These are phyloP conservation scores for Sphaceloma murrayae DNA, from an alignment of 2,329 filamentous ascomycete species.

Conservation along the genomic window DNA sequence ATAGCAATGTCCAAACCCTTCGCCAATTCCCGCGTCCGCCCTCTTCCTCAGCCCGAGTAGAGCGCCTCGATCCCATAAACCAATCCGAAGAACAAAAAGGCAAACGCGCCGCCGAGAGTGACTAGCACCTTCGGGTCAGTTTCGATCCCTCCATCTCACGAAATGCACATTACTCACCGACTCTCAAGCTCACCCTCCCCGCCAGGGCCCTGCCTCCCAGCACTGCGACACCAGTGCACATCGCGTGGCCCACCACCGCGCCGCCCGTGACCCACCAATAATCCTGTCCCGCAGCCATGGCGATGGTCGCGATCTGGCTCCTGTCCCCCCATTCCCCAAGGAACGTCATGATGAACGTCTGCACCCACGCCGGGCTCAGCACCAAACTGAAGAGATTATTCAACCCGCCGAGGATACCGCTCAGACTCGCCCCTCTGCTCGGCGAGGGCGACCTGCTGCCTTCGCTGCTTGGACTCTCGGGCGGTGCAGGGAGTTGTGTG, in stretches of 20 bases:
- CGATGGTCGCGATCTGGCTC: constrained; percentile 95
- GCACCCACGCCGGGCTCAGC: constrained; percentile 92
- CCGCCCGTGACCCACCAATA: constrained; percentile 98
- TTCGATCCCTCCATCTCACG: neutral
- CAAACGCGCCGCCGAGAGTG: constrained; percentile 79
- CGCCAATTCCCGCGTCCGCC: too few species aligned
- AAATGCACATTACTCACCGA: constrained; percentile 58
- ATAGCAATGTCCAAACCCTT: neutral
- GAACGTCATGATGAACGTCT: constrained; percentile 99
- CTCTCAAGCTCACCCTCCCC: constrained; percentile 85
- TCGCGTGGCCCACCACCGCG: constrained; percentile 72
- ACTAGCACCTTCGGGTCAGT: constrained; percentile 50
- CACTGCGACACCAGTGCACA: constrained; percentile 86
- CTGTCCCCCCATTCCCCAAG: constrained; percentile 96
- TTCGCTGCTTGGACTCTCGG: constrained; percentile 20
- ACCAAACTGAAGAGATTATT: constrained; percentile 81
- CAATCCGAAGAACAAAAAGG: constrained; percentile 83
- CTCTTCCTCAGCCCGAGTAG: constrained; percentile 19
- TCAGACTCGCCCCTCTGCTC: constrained; percentile 24
- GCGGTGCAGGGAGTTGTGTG: constrained; percentile 18
- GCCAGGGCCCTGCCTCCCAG: constrained; percentile 87
- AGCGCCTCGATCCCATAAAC: constrained; percentile 71
- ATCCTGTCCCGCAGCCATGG: constrained; percentile 95
- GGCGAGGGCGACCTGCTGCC: constrained; percentile 15
- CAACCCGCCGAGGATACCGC: constrained; percentile 54